Conservation (phyloP, 2,329 filamentous ascomycete genomes). For the Fusarium floridanum region DNA sequence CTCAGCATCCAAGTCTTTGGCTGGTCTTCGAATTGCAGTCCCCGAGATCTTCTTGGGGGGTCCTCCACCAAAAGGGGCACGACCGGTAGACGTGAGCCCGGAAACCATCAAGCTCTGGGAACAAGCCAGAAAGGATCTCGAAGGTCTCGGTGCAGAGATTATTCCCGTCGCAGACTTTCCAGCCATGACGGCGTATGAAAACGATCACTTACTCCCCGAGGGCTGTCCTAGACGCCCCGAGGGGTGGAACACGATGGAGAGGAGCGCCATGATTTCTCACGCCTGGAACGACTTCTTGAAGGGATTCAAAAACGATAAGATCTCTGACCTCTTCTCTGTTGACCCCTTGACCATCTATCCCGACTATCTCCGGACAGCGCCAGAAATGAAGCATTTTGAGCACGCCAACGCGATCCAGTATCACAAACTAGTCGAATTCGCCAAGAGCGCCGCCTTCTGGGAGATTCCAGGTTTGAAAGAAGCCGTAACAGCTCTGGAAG, state of each 20-base stretch:
- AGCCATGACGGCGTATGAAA: slow-evolving; percentile 60
- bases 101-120: slow-evolving; percentile 5
- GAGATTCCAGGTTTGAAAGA: slow-evolving; percentile 57
- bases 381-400: slow-evolving; percentile 14
- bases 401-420: slow-evolving; percentile 23
- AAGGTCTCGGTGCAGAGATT: slow-evolving; percentile 10
- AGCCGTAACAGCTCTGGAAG: slow-evolving; percentile 61
- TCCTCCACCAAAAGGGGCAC: slow-evolving; percentile 38
- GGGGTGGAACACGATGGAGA: slow-evolving; percentile 57
- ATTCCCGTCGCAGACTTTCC: slow-evolving; percentile 54
- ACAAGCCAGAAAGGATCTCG: slow-evolving; percentile 1
- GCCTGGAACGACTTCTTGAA: slow-evolving; percentile 35
- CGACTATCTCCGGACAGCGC: slow-evolving; percentile 15
- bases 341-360: slow-evolving; percentile 56
- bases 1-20: neutral
- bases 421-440: neutral
- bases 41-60: neutral
- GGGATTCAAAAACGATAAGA: neutral
- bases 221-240: slow-evolving; percentile 45
- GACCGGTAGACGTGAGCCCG: neutral
- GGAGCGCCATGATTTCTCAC: slow-evolving; percentile 30
- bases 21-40: neutral
- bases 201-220: slow-evolving; percentile 56
- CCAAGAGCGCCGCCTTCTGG: slow-evolving; percentile 50
- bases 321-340: slow-evolving; percentile 52